Conservation (phyloP, 2,329 filamentous ascomycete genomes). For the Penicillium fuscoglaucum region DNA sequence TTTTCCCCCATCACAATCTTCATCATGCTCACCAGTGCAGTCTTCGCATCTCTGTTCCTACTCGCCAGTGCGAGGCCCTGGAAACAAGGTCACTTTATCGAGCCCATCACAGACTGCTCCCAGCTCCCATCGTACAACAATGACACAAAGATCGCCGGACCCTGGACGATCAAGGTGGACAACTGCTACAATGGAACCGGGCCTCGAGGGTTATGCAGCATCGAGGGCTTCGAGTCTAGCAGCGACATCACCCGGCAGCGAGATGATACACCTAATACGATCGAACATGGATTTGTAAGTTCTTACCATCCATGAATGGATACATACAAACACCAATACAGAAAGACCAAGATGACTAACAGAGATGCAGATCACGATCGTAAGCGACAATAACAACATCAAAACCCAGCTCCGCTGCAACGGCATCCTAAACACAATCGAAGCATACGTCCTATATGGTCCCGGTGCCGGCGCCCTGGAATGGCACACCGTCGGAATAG, state of each 20-base stretch:
- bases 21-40: background rate
- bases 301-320: background rate
- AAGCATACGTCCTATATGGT: constrained; percentile 16
- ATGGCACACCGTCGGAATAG: constrained; percentile 17
- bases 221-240: constrained; percentile 13
- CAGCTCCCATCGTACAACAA: constrained; percentile 13
- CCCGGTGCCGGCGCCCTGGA: constrained; percentile 1
- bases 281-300: constrained; percentile 13
- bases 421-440: constrained; percentile 13
- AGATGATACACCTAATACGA: constrained; percentile 6
- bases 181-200: constrained; percentile 9
- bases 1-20: no score
- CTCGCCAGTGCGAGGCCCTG: constrained; percentile 4
- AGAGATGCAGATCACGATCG: constrained; percentile 10
- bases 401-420: constrained; percentile 19
- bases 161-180: constrained; percentile 13
- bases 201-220: background rate
- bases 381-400: background rate
- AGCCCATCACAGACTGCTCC: constrained; percentile 8
- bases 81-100: background rate
- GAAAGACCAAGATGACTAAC: background rate
- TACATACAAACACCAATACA: no score
- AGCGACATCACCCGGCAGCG: constrained; percentile 12
- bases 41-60: constrained; percentile 1
- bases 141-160: constrained; percentile 15